Percentiles rank a stretch among this genome's conserved stretches.
These are phyloP conservation scores for Fagus sylvatica DNA, from an alignment of 306 rosid species.

Conservation along the genomic window DNA sequence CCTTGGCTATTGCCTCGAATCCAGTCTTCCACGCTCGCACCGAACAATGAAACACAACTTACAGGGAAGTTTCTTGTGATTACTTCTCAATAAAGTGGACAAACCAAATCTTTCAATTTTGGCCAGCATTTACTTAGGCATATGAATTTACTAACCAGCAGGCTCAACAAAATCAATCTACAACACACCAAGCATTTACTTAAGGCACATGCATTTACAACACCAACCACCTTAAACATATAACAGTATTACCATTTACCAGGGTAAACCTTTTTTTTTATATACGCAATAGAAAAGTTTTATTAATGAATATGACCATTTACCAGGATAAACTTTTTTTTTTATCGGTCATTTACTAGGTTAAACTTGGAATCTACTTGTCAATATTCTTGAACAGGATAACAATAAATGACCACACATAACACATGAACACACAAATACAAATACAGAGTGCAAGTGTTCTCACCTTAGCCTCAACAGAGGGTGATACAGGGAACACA, in stretches of 20 bases:
- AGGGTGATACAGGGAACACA: slow-evolving; percentile 52
- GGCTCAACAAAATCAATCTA: background rate
- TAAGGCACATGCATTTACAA: background rate
- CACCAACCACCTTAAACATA: too few species aligned
- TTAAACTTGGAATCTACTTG: too few species aligned
- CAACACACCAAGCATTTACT: background rate
- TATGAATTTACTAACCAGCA: background rate
- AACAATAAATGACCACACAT: background rate
- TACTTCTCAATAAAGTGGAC: background rate
- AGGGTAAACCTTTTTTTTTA: too few species aligned
- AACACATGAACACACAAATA: background rate
- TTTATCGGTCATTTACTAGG: too few species aligned
- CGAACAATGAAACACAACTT: background rate
- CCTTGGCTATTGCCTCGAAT: too few species aligned
- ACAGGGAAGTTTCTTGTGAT: background rate
- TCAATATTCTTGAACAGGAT: background rate
- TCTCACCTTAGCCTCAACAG: slow-evolving; percentile 51
- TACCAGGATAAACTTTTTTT: too few species aligned
- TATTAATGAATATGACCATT: too few species aligned
- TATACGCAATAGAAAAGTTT: too few species aligned
- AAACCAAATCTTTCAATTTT: background rate
- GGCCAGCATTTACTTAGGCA: background rate
- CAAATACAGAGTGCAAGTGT: background rate
- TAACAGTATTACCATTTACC: too few species aligned
- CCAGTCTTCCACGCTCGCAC: too few species aligned